Evolutionary conservation across 139 green algal genomes (phyloP).

Genomic region (Chlamydomonas sp.): DNA sequence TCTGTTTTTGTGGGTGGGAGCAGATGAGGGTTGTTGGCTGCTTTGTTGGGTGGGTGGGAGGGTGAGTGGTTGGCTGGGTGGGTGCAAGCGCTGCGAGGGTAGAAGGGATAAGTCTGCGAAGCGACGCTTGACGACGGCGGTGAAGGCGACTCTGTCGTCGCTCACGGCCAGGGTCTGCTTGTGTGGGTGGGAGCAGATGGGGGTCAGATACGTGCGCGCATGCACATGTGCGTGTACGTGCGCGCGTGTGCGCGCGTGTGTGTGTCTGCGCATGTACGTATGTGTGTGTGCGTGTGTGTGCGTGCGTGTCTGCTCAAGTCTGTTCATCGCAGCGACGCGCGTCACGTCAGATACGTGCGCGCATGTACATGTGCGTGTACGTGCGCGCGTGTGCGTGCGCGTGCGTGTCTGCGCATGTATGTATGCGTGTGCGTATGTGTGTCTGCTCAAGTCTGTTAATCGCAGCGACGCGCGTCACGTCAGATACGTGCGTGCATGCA

Average conservation of each 20-base stretch:
- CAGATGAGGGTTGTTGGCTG: neutral
- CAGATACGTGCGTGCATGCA: neutral
- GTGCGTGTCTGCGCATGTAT: neutral
- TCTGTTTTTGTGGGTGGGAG: neutral
- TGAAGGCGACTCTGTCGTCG: neutral
- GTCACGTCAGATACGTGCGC: too few relatives aligned
- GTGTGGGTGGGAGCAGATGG: neutral
- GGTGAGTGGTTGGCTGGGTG: neutral
- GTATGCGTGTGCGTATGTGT: neutral
- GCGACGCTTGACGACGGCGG: neutral
- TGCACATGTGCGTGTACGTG: neutral
- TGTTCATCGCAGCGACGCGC: neutral
- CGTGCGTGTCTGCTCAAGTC: neutral
- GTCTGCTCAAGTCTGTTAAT: neutral
- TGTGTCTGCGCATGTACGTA: neutral
- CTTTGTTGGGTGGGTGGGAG: neutral
- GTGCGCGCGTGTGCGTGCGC: neutral
- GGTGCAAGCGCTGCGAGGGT: neutral
- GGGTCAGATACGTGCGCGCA: too few relatives aligned
- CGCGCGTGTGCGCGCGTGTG: neutral
- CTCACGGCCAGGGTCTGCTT: neutral
- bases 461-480: too few relatives aligned
- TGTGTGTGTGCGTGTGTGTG: neutral
- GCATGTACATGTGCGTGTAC: neutral
- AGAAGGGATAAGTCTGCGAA: neutral